Evolutionary conservation across 352 stramenopile genomes (phyloP), one percentile per base, ranked within the genome.

Genomic region (Phytophthora capsici): DNA sequence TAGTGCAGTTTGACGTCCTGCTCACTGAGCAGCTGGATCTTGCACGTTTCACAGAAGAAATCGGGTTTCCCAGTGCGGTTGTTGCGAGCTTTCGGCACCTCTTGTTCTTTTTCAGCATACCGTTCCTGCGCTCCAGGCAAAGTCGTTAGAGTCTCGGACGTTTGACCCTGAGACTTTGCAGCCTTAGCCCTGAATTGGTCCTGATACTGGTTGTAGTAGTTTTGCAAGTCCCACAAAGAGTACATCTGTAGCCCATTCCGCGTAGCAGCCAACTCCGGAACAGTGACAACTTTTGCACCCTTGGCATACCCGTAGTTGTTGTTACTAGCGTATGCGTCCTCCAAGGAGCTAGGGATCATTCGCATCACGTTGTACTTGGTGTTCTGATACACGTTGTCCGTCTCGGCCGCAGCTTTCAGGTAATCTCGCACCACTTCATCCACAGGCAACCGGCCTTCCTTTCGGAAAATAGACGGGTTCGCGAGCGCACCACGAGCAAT

Each of bases 331-430:
- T 61, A 69, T 7, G 63, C 69, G 23, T 83, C 71, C n/a, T 90
- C 80, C 22, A 73, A 71, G 38, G 88, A 93, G 55, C 69, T 77
- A 20, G 88, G 86, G 19, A 95, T 66, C 88, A 95, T 95, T 23
- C 88, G 82, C 57, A 77, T 90, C 28, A 96, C 62, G 36, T 82
- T 94, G 82, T 97, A 97, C 80, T 97, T 97, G 60, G 88, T 92
- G 75, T 97, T 97, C 52, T 95, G 86, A 48, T 86, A 95, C 47
- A 94, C 80, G 40, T 96, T 96, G 77, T 96, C 89, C 3, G 75
- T 88, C 75, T 94, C 86, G 6, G 85, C 88, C 0, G 84, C 76
- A 36, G 79, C 73, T 47, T 82, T 78, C n/a, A 95, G 67, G 64
- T 94, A 95, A 38, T 88, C 81, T 1, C 76, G 51, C 16, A 91